Evolutionary conservation across 495 filamentous ascomycete genomes (phyloP).

Genomic region (Xylaria castorea): DNA sequence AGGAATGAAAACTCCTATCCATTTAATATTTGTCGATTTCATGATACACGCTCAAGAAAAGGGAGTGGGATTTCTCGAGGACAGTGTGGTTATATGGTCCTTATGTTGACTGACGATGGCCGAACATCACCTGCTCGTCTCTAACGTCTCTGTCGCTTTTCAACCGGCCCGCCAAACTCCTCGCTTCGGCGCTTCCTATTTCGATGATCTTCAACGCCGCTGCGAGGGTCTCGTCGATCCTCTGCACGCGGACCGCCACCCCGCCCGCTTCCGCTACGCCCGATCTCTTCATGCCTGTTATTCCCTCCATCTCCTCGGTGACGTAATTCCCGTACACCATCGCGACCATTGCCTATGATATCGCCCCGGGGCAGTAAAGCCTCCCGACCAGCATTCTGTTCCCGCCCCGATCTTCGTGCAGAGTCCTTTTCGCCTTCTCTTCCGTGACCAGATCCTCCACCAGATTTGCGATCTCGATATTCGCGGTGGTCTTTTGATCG

Average conservation of each 20-base stretch:
- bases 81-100: conserved; percentile 23
- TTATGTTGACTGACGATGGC: conserved; percentile 16
- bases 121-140: neutral
- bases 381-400: conserved; percentile 36
- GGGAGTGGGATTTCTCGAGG: conserved; percentile 20
- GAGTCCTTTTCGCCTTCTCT: conserved; percentile 45
- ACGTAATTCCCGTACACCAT: conserved; percentile 41
- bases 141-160: conserved; percentile 46
- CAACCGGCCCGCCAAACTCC: conserved; percentile 43
- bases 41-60: conserved; percentile 40
- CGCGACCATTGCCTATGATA: conserved; percentile 43
- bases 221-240: conserved; percentile 42
- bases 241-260: conserved; percentile 38
- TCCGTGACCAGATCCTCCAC: conserved; percentile 33
- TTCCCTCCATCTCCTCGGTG: conserved; percentile 42
- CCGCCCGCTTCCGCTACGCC: conserved; percentile 38
- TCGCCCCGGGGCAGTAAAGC: conserved; percentile 39
- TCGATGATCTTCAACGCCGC: conserved; percentile 38
- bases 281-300: conserved; percentile 42
- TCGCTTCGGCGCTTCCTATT: conserved; percentile 49
- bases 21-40: conserved; percentile 28
- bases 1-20: conserved; percentile 20
- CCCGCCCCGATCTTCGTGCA: conserved; percentile 40
- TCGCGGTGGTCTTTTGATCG: conserved; percentile 50
- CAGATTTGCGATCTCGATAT: conserved; percentile 45